phyloP scores from a whole-genome alignment of 306 rosid species.

The Lathyrus oleraceus region DNA sequence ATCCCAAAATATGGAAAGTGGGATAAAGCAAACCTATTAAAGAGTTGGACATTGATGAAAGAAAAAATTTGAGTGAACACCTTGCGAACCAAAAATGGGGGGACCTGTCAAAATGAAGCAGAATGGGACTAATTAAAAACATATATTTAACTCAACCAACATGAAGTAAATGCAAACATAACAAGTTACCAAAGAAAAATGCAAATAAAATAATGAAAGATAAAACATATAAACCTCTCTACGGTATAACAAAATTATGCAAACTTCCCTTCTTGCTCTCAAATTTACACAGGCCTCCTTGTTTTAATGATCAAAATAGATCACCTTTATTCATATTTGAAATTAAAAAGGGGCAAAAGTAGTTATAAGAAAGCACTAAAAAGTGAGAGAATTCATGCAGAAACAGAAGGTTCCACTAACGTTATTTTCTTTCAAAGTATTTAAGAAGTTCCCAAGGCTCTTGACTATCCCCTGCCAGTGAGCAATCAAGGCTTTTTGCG shows the following conservation, averaged over 20 bases:
- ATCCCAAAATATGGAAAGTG: slow-evolving; percentile 11
- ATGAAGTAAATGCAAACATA: not conserved
- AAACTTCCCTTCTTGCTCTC: slow-evolving; percentile 21
- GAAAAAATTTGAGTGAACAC: slow-evolving; percentile 90
- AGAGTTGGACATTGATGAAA: slow-evolving; percentile 89
- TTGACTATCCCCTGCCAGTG: slow-evolving; percentile 99
- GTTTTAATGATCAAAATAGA: slow-evolving; percentile 29
- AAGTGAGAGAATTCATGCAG: not conserved
- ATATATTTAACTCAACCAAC: slow-evolving; percentile 17
- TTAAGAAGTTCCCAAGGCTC: slow-evolving; percentile 77
- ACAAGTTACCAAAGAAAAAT: slow-evolving; percentile 10
- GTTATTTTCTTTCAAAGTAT: slow-evolving; percentile 79
- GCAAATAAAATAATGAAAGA: slow-evolving; percentile 2
- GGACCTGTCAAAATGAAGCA: slow-evolving; percentile 48
- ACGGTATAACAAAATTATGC: slow-evolving; percentile 10
- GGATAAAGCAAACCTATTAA: slow-evolving; percentile 70
- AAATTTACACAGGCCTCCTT: slow-evolving; percentile 10
- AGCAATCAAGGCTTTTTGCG: slow-evolving; percentile 93
- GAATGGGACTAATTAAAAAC: slow-evolving; percentile 5
- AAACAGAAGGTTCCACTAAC: slow-evolving; percentile 55
- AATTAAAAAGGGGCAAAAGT: not conserved
- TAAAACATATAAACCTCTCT: slow-evolving; percentile 7
- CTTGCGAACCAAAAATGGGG: slow-evolving; percentile 78
- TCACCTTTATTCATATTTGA: not conserved
- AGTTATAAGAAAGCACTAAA: slow-evolving; percentile 19